phyloP scores from a whole-genome alignment of 2,329 filamentous ascomycete genomes.

The Xylariaceae sp. region DNA sequence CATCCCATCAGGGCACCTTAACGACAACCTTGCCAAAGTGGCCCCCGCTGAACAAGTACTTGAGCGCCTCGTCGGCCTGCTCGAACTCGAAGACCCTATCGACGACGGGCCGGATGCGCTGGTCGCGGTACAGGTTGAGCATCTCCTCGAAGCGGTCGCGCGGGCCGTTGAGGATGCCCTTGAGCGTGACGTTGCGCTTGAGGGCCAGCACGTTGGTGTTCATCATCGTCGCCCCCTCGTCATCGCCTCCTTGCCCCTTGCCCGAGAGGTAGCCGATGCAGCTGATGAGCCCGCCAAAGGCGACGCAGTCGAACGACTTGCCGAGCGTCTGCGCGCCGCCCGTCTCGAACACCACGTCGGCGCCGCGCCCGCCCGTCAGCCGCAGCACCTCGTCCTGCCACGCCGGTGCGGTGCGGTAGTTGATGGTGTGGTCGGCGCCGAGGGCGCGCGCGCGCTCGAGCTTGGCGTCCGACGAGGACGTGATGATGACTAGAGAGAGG shows the following conservation, averaged over 20 bases:
- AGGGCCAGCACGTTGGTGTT: slow-evolving; percentile 47
- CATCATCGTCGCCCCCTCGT: slow-evolving; percentile 20
- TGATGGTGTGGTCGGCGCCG: slow-evolving; percentile 45
- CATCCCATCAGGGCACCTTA: slow-evolving; percentile 20
- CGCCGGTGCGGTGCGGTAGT: slow-evolving; percentile 43
- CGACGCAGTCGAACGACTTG: slow-evolving; percentile 44
- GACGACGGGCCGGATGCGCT: slow-evolving; percentile 39
- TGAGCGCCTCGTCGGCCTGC: slow-evolving; percentile 40
- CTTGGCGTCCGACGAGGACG: slow-evolving; percentile 39
- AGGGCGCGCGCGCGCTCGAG: slow-evolving; percentile 37
- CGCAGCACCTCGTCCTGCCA: slow-evolving; percentile 43
- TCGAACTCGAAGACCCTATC: slow-evolving; percentile 39
- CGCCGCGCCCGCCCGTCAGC: slow-evolving; percentile 37
- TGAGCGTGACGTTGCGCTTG: slow-evolving; percentile 29
- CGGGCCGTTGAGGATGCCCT: slow-evolving; percentile 50
- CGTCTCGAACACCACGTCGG: slow-evolving; percentile 48
- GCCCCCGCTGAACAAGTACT: slow-evolving; percentile 43
- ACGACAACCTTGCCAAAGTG: slow-evolving; percentile 54
- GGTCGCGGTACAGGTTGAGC: slow-evolving; percentile 36
- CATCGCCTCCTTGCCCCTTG: slow-evolving; percentile 44
- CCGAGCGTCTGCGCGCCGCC: slow-evolving; percentile 44
- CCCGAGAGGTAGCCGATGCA: slow-evolving; percentile 34
- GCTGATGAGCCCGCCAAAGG: slow-evolving; percentile 47
- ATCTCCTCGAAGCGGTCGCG: slow-evolving; percentile 51
- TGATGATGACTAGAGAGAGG: slow-evolving; percentile 17